phyloP scores from a whole-genome alignment of 73 alveolate genomes.

The Durusdinium trenchii region DNA sequence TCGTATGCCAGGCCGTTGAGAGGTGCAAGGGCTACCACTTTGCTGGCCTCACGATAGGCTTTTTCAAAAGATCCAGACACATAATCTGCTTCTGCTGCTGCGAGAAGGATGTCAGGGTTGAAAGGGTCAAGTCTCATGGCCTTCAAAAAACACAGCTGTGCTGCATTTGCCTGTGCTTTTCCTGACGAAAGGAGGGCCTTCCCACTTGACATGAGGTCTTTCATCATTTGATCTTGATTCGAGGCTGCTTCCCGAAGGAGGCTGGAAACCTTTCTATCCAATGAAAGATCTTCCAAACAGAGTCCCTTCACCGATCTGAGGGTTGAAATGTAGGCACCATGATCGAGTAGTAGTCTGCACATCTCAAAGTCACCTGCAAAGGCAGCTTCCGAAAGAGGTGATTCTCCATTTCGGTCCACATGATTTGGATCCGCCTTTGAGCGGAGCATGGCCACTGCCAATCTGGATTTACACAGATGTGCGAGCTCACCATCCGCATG shows the following conservation, averaged over 20 bases:
- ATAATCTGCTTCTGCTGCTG: constrained; percentile 48
- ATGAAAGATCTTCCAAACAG: not conserved
- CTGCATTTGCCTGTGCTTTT: not conserved
- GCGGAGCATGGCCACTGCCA: constrained; percentile 53
- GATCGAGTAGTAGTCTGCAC: constrained; percentile 79
- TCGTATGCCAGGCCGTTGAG: constrained; percentile 28
- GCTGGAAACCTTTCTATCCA: not conserved
- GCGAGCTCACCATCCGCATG: constrained; percentile 27
- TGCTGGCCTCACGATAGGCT: constrained; percentile 53
- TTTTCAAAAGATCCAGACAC: not conserved
- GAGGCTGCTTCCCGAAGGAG: not conserved
- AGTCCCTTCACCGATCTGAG: not conserved
- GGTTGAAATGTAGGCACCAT: constrained; percentile 30
- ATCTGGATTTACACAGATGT: constrained; percentile 49
- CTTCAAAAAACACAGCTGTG: constrained; percentile 33
- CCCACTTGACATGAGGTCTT: too few species aligned
- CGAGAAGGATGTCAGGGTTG: constrained; percentile 45
- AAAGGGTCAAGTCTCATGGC: constrained; percentile 33
- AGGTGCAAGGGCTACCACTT: constrained; percentile 28
- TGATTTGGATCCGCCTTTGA: constrained; percentile 33
- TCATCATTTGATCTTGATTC: not conserved
- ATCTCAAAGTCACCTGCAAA: constrained; percentile 62
- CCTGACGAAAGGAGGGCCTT: not conserved
- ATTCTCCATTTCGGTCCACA: constrained; percentile 1
- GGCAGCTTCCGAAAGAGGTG: constrained; percentile 78